Percentiles rank a stretch among this genome's conserved stretches.
phyloP scores from a whole-genome alignment of 352 stramenopile species.

The Aphanomyces cochlioides region DNA sequence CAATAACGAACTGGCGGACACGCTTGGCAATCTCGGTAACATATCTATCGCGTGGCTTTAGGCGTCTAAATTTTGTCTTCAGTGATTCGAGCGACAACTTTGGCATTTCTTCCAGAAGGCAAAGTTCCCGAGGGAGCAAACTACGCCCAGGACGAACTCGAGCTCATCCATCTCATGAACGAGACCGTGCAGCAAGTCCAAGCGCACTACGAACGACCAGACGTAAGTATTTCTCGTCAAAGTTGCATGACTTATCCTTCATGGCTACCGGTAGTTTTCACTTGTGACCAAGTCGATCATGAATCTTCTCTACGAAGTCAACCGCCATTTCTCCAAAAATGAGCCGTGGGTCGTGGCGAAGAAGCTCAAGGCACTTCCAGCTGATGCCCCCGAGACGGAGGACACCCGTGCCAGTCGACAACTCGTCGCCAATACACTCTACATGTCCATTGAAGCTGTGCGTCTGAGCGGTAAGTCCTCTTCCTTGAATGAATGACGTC shows the following conservation, averaged over 20 bases:
- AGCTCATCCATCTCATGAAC: constrained; percentile 54
- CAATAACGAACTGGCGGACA: constrained; percentile 93
- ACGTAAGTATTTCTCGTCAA: constrained; percentile 41
- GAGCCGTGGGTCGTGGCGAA: constrained; percentile 79
- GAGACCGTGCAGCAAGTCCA: constrained; percentile 46
- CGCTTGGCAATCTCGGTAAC: constrained; percentile 78
- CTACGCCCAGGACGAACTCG: constrained; percentile 46
- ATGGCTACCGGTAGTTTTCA: constrained; percentile 51
- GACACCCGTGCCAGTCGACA: constrained; percentile 40
- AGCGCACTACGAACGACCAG: constrained; percentile 57
- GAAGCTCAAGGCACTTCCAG: constrained; percentile 38
- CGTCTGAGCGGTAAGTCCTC: constrained; percentile 54
- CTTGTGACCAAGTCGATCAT: constrained; percentile 67
- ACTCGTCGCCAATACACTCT: constrained; percentile 62
- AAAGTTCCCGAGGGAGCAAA: constrained; percentile 45
- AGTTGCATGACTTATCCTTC: constrained; percentile 5
- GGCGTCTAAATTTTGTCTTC: neutral
- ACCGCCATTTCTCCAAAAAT: constrained; percentile 74
- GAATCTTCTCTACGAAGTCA: constrained; percentile 79
- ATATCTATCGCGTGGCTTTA: constrained; percentile 2
- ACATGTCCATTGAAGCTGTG: constrained; percentile 67
- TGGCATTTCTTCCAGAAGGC: constrained; percentile 56
- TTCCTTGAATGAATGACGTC: no score
- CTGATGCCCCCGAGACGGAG: constrained; percentile 34
- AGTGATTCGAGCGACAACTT: constrained; percentile 66